These are phyloP conservation scores for Pogostemon cablin DNA, from an alignment of 257 asterid species.

Conservation along the genomic window DNA sequence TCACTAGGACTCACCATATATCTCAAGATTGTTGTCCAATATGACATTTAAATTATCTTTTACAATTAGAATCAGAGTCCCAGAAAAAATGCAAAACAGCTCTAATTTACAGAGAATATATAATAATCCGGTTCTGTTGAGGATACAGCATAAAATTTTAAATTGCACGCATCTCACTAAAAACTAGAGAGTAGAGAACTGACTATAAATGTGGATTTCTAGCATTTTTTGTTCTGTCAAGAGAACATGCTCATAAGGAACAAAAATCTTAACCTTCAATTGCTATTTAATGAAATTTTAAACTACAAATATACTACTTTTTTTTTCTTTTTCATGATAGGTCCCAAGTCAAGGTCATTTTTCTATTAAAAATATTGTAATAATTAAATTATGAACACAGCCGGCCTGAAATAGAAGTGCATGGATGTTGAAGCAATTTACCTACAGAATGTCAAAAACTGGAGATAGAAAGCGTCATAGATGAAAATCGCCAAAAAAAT, in stretches of 20 bases:
- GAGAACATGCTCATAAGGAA: slow-evolving; percentile 21
- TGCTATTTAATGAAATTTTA: slow-evolving; percentile 18
- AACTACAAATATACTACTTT: not conserved
- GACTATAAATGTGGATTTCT: not conserved
- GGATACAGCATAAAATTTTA: slow-evolving; percentile 7
- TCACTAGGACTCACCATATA: not conserved
- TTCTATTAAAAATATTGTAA: not conserved
- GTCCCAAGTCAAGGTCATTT: slow-evolving; percentile 3
- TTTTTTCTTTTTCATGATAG: slow-evolving; percentile 10
- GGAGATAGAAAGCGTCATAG: slow-evolving; percentile 7
- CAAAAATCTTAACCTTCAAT: slow-evolving; percentile 18
- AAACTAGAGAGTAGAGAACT: slow-evolving; percentile 2
- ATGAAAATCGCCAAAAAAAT: slow-evolving; percentile 12
- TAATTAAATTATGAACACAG: slow-evolving; percentile 16
- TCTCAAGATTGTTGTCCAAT: not conserved
- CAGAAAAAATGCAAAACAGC: not conserved
- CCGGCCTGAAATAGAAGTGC: slow-evolving; percentile 23
- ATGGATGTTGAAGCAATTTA: slow-evolving; percentile 22
- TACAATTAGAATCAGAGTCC: not conserved
- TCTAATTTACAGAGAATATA: slow-evolving; percentile 3
- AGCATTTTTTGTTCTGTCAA: not conserved
- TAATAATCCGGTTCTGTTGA: slow-evolving; percentile 17
- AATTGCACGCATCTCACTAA: slow-evolving; percentile 14
- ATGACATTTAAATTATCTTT: no score
- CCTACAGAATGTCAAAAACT: slow-evolving; percentile 22